Evolutionary conservation across 2,329 filamentous ascomycete species (phyloP).

Genomic region (Amylocarpus encephaloides): DNA sequence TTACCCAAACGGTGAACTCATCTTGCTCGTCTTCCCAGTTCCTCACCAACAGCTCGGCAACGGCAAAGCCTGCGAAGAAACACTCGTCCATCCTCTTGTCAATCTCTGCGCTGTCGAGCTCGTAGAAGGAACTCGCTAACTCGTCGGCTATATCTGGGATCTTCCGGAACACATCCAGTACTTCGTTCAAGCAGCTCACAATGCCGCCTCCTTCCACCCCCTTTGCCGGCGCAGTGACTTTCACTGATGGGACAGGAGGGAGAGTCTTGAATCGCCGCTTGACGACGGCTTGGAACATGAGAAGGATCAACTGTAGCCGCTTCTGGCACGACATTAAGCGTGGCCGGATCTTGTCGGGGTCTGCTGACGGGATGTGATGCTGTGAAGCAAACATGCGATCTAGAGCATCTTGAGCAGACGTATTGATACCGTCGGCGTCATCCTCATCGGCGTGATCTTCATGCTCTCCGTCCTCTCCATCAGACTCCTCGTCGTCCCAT

Average conservation of each 20-base stretch:
- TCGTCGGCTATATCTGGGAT: conserved; percentile 66
- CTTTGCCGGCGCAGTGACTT: conserved; percentile 27
- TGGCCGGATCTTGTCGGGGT: conserved; percentile 58
- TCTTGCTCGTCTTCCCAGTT: conserved; percentile 63
- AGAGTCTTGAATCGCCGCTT: conserved; percentile 63
- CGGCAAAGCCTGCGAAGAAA: conserved; percentile 51
- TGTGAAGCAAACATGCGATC: conserved; percentile 62
- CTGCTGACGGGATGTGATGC: conserved; percentile 55
- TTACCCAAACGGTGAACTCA: conserved; percentile 69
- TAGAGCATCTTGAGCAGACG: conserved; percentile 48
- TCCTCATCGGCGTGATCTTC: conserved; percentile 48
- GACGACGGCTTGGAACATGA: conserved; percentile 62
- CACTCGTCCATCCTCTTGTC: conserved; percentile 53
- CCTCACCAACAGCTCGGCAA: conserved; percentile 47
- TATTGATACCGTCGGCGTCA: conserved; percentile 32
- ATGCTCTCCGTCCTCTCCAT: conserved; percentile 50
- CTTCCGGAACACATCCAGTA: conserved; percentile 48
- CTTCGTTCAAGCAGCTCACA: conserved; percentile 45
- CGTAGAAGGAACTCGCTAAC: conserved; percentile 66
- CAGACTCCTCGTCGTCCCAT: conserved; percentile 70
- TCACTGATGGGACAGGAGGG: conserved; percentile 37
- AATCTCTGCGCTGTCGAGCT: conserved; percentile 53
- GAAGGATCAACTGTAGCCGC: conserved; percentile 58
- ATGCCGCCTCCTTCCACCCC: conserved; percentile 13
- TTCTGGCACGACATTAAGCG: conserved; percentile 58